Evolutionary conservation across 441 rosid species (phyloP).

Genomic region (Jatropha podagrica): DNA sequence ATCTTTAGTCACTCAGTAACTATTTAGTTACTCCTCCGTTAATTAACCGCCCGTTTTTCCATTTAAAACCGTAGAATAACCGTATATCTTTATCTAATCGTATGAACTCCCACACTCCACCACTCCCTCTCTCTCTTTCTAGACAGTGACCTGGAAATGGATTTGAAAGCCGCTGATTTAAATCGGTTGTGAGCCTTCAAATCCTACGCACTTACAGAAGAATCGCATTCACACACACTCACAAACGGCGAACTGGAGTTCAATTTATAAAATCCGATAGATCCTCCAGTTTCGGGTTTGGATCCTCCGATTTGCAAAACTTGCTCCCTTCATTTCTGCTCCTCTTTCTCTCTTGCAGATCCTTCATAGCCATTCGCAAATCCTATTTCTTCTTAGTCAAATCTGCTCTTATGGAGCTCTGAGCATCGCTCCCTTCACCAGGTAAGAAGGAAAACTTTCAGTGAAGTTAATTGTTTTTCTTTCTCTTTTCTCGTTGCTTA

Average conservation of each 20-base stretch:
- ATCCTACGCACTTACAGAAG: not conserved
- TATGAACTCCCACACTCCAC: constrained; percentile 12
- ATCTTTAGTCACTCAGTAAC: not conserved
- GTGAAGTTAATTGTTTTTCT: not conserved
- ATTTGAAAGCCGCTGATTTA: constrained; percentile 32
- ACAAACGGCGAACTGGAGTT: not conserved
- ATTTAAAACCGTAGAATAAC: constrained; percentile 19
- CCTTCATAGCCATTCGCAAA: constrained; percentile 25
- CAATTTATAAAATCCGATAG: not conserved
- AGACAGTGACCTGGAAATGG: constrained; percentile 30
- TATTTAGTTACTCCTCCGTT: not conserved
- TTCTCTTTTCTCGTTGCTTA: constrained; percentile 35
- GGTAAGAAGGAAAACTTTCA: constrained; percentile 23
- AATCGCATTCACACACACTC: not conserved
- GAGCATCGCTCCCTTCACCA: constrained; percentile 34
- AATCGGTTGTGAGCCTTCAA: not conserved
- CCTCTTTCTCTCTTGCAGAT: constrained; percentile 22
- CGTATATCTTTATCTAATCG: constrained; percentile 13
- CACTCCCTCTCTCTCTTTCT: not conserved
- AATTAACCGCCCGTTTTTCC: not conserved
- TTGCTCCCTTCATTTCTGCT: not conserved
- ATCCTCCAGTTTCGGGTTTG: constrained; percentile 28
- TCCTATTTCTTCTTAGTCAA: not conserved
- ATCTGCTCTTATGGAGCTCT: constrained; percentile 37
- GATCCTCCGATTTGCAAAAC: constrained; percentile 33